A percentile compares a stretch with the other conserved stretches of the same genome.
These are phyloP conservation scores for Eucommia ulmoides DNA, from an alignment of 257 asterid genomes.

Conservation along the genomic window DNA sequence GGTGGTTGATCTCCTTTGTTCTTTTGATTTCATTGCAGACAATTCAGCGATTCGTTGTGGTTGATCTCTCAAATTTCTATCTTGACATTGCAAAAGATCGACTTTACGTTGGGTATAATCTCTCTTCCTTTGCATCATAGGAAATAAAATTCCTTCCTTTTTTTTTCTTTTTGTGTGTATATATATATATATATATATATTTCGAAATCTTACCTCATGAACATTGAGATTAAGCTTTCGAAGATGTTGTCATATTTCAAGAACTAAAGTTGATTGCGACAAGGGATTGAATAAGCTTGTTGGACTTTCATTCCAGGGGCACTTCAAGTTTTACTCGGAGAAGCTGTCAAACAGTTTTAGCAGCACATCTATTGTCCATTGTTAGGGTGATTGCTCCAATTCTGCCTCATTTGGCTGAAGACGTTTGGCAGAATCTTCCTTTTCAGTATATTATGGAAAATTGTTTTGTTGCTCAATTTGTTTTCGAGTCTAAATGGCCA, in stretches of 20 bases:
- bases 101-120: constrained; percentile 85
- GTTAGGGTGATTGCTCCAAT: constrained; percentile 81
- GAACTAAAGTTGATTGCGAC: neutral
- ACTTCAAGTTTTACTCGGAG: constrained; percentile 72
- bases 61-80: constrained; percentile 95
- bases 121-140: too few relatives aligned
- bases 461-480: constrained; percentile 47
- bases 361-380: constrained; percentile 61
- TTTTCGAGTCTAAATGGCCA: constrained; percentile 90
- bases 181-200: too few relatives aligned
- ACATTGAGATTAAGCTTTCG: too few relatives aligned
- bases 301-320: constrained; percentile 36
- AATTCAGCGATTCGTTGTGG: constrained; percentile 81
- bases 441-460: constrained; percentile 50
- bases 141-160: too few relatives aligned
- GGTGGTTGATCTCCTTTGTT: too few relatives aligned
- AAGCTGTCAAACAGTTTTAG: constrained; percentile 91
- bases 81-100: constrained; percentile 94
- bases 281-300: neutral
- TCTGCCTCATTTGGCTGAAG: constrained; percentile 95
- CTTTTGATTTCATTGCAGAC: constrained; percentile 23
- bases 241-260: neutral
- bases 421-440: constrained; percentile 95
- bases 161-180: too few relatives aligned
- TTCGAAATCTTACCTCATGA: too few relatives aligned